These are phyloP conservation scores for Russula dissimulans DNA, from an alignment of 768 basidiomycete genomes.

Conservation along the genomic window DNA sequence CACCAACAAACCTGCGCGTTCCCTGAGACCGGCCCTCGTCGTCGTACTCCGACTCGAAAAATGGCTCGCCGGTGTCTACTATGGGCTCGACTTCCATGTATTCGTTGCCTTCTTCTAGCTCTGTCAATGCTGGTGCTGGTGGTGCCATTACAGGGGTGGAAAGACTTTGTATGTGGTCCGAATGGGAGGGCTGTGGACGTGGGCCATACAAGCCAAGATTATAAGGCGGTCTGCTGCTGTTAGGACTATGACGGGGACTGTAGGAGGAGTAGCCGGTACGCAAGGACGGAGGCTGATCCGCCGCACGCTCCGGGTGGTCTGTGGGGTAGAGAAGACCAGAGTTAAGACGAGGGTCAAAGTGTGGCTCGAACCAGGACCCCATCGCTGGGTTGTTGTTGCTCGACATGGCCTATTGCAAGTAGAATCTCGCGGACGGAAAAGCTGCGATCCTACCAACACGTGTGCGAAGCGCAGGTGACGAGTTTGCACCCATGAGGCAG, in stretches of 20 bases:
- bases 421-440: background rate
- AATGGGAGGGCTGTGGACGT: constrained; percentile 7
- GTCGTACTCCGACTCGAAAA: constrained; percentile 1
- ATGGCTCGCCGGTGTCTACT: background rate
- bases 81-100: constrained; percentile 15
- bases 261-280: background rate
- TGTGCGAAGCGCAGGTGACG: constrained; percentile 14
- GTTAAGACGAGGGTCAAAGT: background rate
- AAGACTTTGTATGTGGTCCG: constrained; percentile 2
- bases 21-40: background rate
- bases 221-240: constrained; percentile 6
- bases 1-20: constrained; percentile 16
- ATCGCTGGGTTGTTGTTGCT: background rate
- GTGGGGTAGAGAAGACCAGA: background rate
- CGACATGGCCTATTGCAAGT: background rate
- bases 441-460: constrained; percentile 13
- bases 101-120: constrained; percentile 10
- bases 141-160: background rate
- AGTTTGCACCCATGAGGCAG: constrained; percentile 11
- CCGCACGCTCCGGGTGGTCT: constrained; percentile 1
- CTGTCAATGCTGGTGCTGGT: background rate
- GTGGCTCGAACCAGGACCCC: constrained; percentile 10
- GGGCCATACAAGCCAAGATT: constrained; percentile 9
- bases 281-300: constrained; percentile 7
- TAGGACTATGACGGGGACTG: constrained; percentile 12